Conservation (phyloP, 225 moss, liverwort and hornwort species). For the Thuidium tamariscinum region DNA sequence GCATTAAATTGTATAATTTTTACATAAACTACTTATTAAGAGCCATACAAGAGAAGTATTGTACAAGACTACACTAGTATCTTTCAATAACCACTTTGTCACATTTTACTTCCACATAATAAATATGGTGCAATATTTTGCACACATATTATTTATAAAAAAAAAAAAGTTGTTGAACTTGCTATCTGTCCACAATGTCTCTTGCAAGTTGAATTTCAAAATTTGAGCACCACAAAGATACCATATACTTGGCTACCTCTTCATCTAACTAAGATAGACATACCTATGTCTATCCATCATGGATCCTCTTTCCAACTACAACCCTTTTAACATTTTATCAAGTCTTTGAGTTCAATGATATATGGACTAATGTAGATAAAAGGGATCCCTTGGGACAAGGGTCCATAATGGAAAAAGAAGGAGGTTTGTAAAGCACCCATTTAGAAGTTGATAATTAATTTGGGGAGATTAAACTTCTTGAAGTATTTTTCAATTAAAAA, state of each 20-base stretch:
- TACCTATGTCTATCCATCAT: not conserved
- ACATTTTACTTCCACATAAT: not conserved
- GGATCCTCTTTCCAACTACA: not conserved
- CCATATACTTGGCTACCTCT: not conserved
- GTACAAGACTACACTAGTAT: too few species aligned
- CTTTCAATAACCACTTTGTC: not conserved
- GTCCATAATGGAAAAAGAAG: not conserved
- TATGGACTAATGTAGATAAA: not conserved
- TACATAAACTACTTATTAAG: not conserved
- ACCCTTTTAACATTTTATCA: not conserved
- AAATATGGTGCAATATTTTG: not conserved
- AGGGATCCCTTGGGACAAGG: fast-evolving
- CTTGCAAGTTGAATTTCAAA: not conserved
- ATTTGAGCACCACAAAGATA: not conserved
- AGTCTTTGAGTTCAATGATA: not conserved
- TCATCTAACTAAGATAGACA: not conserved
- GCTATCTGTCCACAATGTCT: too few species aligned
- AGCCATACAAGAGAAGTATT: not conserved
- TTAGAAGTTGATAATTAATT: not conserved
- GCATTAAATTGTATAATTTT: not conserved
- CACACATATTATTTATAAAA: fast-evolving
- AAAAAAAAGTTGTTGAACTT: not conserved
- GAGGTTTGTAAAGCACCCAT: not conserved
- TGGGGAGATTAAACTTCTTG: too few species aligned
- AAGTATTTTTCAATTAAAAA: not conserved